These are phyloP conservation scores for Pisolithus marmoratus DNA, from an alignment of 768 basidiomycete genomes.

Conservation along the genomic window DNA sequence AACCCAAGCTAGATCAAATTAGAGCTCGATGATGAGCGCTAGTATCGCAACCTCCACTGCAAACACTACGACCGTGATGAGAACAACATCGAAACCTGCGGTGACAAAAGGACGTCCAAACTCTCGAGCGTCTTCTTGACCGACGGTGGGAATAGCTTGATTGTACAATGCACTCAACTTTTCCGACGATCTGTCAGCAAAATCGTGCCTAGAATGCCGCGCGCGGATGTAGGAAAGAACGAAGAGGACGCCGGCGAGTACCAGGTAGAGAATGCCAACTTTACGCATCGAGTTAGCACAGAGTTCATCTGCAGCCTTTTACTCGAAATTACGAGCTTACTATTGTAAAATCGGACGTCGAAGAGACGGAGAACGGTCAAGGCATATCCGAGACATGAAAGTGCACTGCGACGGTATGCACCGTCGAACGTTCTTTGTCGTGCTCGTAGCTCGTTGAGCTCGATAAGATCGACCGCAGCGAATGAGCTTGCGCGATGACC, in stretches of 20 bases:
- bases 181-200: conserved; percentile 55
- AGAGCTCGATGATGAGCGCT: conserved; percentile 49
- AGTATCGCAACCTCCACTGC: conserved; percentile 62
- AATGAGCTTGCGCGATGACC: conserved; percentile 49
- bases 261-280: conserved; percentile 60
- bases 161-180: conserved; percentile 21
- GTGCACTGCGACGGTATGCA: conserved; percentile 71
- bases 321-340: conserved; percentile 35
- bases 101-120: conserved; percentile 78
- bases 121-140: conserved; percentile 54
- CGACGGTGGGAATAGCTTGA: conserved; percentile 47
- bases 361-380: conserved; percentile 77
- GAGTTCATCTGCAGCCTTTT: no score
- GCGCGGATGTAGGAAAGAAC: conserved; percentile 54
- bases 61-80: conserved; percentile 45
- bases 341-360: conserved; percentile 63
- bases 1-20: conserved; percentile 1
- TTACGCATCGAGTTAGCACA: conserved; percentile 8
- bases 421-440: conserved; percentile 80
- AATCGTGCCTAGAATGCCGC: conserved; percentile 66
- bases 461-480: conserved; percentile 45
- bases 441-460: conserved; percentile 71
- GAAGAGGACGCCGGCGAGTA: conserved; percentile 58
- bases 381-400: conserved; percentile 69
- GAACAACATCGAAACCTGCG: conserved; percentile 68